phyloP scores from a whole-genome alignment of 2,329 filamentous ascomycete species.

The Endoconidiophora polonica region DNA sequence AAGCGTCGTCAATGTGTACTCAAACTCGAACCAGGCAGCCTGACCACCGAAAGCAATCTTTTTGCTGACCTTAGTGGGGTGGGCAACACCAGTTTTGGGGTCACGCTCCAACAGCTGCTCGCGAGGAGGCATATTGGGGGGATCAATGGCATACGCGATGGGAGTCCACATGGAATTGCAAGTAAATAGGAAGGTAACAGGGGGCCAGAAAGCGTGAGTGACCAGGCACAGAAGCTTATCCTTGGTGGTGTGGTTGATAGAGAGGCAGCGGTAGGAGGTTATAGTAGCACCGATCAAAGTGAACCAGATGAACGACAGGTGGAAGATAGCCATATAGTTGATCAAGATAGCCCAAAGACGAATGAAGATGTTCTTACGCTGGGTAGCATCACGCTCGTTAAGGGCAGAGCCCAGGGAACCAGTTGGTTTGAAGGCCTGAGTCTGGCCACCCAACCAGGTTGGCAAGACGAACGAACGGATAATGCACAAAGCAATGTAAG shows the following conservation, averaged over 20 bases:
- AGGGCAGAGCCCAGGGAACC: constrained; percentile 38
- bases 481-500: constrained; percentile 41
- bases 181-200: constrained; percentile 38
- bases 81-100: constrained; percentile 34
- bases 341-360: constrained; percentile 37
- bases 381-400: constrained; percentile 39
- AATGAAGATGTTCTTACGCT: constrained; percentile 33
- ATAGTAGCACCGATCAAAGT: constrained; percentile 33
- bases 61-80: constrained; percentile 33
- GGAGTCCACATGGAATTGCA: constrained; percentile 41
- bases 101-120: constrained; percentile 40
- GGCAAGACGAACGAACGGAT: constrained; percentile 41
- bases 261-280: constrained; percentile 34
- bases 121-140: constrained; percentile 39
- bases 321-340: constrained; percentile 39
- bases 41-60: constrained; percentile 37
- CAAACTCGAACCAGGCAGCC: constrained; percentile 38
- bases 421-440: constrained; percentile 42
- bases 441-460: constrained; percentile 40
- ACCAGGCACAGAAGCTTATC: constrained; percentile 34
- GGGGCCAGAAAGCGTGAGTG: constrained; percentile 46
- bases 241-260: constrained; percentile 21
- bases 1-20: constrained; percentile 33
- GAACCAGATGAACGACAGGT: constrained; percentile 36
- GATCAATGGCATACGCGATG: constrained; percentile 42